These are phyloP conservation scores for Tritrichomonas musculus DNA, from an alignment of 208 protist genomes.

Conservation along the genomic window DNA sequence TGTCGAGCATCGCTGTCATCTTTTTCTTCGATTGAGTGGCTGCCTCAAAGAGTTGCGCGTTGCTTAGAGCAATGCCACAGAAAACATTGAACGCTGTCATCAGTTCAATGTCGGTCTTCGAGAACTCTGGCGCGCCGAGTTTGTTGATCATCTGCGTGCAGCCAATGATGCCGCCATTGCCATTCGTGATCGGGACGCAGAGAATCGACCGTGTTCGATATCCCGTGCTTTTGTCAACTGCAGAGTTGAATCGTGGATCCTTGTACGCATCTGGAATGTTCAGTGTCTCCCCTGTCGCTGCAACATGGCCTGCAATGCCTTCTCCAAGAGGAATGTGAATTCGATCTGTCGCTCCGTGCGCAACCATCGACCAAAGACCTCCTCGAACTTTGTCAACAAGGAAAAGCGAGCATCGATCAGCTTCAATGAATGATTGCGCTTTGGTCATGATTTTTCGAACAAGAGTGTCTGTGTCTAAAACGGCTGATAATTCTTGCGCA, in stretches of 20 bases:
- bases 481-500: background rate
- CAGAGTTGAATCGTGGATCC: constrained; percentile 53
- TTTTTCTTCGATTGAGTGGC: constrained; percentile 16
- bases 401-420: constrained; percentile 16
- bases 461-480: background rate
- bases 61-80: constrained; percentile 10
- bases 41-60: background rate
- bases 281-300: constrained; percentile 45
- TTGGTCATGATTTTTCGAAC: constrained; percentile 27
- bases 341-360: background rate
- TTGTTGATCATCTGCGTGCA: constrained; percentile 32
- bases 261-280: constrained; percentile 55
- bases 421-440: constrained; percentile 5
- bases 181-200: constrained; percentile 49
- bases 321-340: constrained; percentile 34
- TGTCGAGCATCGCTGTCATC: constrained; percentile 32
- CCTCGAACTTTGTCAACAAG: background rate
- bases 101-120: background rate
- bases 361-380: constrained; percentile 16
- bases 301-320: constrained; percentile 48
- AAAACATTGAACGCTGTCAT: constrained; percentile 34
- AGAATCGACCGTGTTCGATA: constrained; percentile 54
- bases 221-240: constrained; percentile 54
- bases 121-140: background rate
- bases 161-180: background rate